Evolutionary conservation across 2,329 filamentous ascomycete genomes (phyloP).

Genomic region (Mariannaea elegans): DNA sequence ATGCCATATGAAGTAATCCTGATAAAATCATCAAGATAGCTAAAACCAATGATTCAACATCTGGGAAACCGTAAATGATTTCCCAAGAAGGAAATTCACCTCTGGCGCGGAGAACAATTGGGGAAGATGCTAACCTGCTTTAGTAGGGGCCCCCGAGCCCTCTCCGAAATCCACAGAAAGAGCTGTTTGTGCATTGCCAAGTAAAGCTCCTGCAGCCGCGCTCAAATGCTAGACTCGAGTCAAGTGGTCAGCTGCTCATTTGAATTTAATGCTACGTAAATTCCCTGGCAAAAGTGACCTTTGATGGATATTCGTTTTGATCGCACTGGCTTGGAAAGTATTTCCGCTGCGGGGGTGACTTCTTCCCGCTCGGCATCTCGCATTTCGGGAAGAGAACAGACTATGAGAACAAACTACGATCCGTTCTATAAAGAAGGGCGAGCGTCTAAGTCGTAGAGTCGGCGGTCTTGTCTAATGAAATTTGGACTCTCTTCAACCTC

Average conservation of each 20-base stretch:
- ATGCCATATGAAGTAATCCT: background rate
- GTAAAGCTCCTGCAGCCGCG: too few species aligned
- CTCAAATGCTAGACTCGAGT: too few species aligned
- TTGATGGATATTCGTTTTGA: background rate
- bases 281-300: too few species aligned
- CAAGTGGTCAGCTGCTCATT: background rate
- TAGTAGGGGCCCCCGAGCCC: conserved; percentile 8
- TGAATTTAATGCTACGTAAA: background rate
- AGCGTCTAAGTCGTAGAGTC: too few species aligned
- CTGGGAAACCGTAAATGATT: background rate
- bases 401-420: background rate
- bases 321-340: background rate
- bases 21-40: background rate
- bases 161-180: background rate
- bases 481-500: too few species aligned
- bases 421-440: too few species aligned
- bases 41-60: background rate
- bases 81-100: background rate
- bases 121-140: conserved; percentile 4
- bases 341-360: background rate
- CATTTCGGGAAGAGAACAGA: background rate
- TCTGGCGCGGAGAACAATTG: background rate
- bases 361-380: background rate
- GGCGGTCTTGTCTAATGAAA: too few species aligned
- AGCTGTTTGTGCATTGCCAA: too few species aligned